Base-by-base conservation (phyloP, 441 rosid species). In the Manihot esculenta region DNA sequence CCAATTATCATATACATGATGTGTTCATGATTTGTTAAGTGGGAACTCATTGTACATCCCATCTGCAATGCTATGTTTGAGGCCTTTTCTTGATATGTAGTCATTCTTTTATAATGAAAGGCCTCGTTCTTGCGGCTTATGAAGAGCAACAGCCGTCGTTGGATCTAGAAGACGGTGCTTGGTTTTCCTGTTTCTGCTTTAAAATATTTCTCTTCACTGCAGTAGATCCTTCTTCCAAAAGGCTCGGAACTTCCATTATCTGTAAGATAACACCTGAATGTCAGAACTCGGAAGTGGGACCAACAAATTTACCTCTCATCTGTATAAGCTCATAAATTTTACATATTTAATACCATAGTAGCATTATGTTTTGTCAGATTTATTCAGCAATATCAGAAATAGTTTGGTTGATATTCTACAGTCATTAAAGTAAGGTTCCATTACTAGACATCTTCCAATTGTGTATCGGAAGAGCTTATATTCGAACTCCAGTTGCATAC, bases 191-290 rank as follows among this genome's bases (percentile, higher is more conserved):
- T 73, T 85, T 89, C 79, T 80, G 97, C 82, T 87, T 88, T 74
- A 87, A 73, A 71, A 82, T 83, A 82, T 84, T 84, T 68, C 83
- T 76, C 81, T 91, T 91, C 62, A 74, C 80, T 20, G 74, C 83
- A 41, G 77, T 83, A 13, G 97, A 88, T 65, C 97, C 96, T 91
- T 92, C 96, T 82, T 88, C 86, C 83, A 88, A 68, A 74, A 95
- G 97, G 78, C 91, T 89, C 20, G 99, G 99, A 75, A 84, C 76
- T 59, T 92, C 96, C 94, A 92, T 87, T 78, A 94, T 90, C 98
- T 92, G 78, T 63, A 64, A 48, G 17, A 70, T 11, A 47, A 64
- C 0, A 21, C n/a, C 15, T 6, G 14, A 60, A 30, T 24, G 61
- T 79, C 47, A 79, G 67, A 70, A 38, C 18, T 17, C 23, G 7